These are phyloP conservation scores for Colletotrichum viniferum DNA, from an alignment of 2,329 filamentous ascomycete species.

Conservation along the genomic window DNA sequence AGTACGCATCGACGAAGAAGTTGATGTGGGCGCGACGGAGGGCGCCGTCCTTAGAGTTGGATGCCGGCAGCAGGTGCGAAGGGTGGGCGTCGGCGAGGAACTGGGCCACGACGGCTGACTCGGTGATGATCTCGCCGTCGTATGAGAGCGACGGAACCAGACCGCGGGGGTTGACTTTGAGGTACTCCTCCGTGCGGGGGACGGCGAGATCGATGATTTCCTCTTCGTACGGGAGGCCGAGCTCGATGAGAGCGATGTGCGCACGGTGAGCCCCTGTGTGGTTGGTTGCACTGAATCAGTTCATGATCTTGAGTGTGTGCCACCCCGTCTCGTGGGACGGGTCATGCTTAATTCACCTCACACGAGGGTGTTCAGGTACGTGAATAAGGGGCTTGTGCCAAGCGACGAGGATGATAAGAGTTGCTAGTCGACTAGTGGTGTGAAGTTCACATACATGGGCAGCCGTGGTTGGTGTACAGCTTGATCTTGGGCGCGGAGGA, in stretches of 20 bases:
- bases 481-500: slow-evolving; percentile 54
- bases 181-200: slow-evolving; percentile 75
- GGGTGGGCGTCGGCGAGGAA: slow-evolving; percentile 75
- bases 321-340: not conserved
- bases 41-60: slow-evolving; percentile 56
- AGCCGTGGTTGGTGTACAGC: slow-evolving; percentile 73
- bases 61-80: slow-evolving; percentile 66
- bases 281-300: not conserved
- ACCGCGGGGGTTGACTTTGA: slow-evolving; percentile 79
- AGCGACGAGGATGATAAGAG: not conserved
- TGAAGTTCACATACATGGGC: slow-evolving; percentile 57
- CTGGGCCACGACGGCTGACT: slow-evolving; percentile 74
- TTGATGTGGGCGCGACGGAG: slow-evolving; percentile 67
- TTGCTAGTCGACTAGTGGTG: not conserved
- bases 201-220: slow-evolving; percentile 73
- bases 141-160: slow-evolving; percentile 75
- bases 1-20: slow-evolving; percentile 76
- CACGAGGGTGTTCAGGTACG: not conserved
- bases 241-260: slow-evolving; percentile 72
- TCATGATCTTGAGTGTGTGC: not conserved
- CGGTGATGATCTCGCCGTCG: slow-evolving; percentile 70
- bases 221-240: slow-evolving; percentile 69
- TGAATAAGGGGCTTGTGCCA: not conserved
- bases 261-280: slow-evolving; percentile 70
- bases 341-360: not conserved